These are phyloP conservation scores for Hyaloscypha variabilis DNA, from an alignment of 495 filamentous ascomycete species.

Conservation along the genomic window DNA sequence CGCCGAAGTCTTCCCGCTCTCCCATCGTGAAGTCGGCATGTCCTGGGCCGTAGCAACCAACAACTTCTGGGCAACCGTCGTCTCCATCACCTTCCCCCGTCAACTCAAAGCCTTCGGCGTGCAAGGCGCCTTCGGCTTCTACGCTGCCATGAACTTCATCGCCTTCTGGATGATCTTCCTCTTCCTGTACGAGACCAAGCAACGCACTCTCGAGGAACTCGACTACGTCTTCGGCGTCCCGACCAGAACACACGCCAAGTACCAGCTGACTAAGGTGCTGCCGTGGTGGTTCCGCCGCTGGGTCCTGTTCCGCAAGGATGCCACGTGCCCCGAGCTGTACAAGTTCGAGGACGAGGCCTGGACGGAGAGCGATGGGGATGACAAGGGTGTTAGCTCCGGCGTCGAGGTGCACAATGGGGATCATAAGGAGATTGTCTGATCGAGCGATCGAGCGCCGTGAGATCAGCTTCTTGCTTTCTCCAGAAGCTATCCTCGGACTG, in stretches of 20 bases:
- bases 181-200: slow-evolving; percentile 79
- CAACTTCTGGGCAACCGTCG: slow-evolving; percentile 72
- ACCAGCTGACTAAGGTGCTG: slow-evolving; percentile 46
- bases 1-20: slow-evolving; percentile 80
- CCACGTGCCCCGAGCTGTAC: slow-evolving; percentile 45
- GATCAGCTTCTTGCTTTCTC: too few relatives aligned
- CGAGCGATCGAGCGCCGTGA: too few relatives aligned
- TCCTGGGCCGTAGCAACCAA: slow-evolving; percentile 73
- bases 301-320: slow-evolving; percentile 46
- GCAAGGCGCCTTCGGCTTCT: slow-evolving; percentile 55
- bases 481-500: too few relatives aligned
- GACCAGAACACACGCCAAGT: slow-evolving; percentile 48
- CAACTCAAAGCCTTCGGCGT: slow-evolving; percentile 59
- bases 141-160: slow-evolving; percentile 69
- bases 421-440: slow-evolving; percentile 16
- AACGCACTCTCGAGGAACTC: slow-evolving; percentile 71
- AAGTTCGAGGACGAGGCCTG: slow-evolving; percentile 34
- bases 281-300: slow-evolving; percentile 58
- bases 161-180: slow-evolving; percentile 75
- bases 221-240: slow-evolving; percentile 60
- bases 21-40: slow-evolving; percentile 77
- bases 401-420: background rate
- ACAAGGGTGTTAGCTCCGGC: slow-evolving; percentile 14
- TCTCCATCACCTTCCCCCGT: slow-evolving; percentile 71
- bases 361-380: slow-evolving; percentile 24